Evolutionary conservation across 768 basidiomycete genomes (phyloP).

Genomic region (Lactarius pseudohatsudake): DNA sequence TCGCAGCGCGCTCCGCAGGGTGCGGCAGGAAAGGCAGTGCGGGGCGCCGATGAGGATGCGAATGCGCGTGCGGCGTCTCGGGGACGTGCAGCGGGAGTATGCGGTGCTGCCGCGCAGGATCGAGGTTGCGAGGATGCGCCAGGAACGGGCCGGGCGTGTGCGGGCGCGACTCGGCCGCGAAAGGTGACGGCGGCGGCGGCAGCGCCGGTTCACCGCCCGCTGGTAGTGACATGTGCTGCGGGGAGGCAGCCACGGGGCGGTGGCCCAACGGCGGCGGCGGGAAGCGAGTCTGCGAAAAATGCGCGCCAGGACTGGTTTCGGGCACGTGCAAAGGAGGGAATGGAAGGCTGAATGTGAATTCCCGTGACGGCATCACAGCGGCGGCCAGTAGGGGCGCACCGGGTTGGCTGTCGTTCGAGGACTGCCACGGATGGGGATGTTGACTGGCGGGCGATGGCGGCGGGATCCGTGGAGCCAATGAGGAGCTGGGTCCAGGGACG

Average conservation of each 20-base stretch:
- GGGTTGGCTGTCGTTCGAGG: background rate
- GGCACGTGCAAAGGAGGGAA: conserved; percentile 26
- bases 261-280: background rate
- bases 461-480: conserved; percentile 10
- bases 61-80: conserved; percentile 8
- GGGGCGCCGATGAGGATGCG: conserved; percentile 2
- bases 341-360: conserved; percentile 23
- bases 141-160: conserved; percentile 20
- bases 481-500: conserved; percentile 26
- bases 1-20: conserved; percentile 1
- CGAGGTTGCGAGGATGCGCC: conserved; percentile 13
- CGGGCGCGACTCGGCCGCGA: conserved; percentile 6
- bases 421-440: background rate
- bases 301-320: background rate
- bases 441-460: background rate
- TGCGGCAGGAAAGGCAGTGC: background rate
- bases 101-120: conserved; percentile 7
- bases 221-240: background rate
- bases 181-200: background rate
- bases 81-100: conserved; percentile 24
- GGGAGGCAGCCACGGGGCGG: background rate
- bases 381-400: background rate
- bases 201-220: background rate
- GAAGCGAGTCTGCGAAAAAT: background rate
- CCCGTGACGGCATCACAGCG: conserved; percentile 8